Evolutionary conservation across 495 filamentous ascomycete genomes (phyloP).

Genomic region (Hypoxylon perforatum): DNA sequence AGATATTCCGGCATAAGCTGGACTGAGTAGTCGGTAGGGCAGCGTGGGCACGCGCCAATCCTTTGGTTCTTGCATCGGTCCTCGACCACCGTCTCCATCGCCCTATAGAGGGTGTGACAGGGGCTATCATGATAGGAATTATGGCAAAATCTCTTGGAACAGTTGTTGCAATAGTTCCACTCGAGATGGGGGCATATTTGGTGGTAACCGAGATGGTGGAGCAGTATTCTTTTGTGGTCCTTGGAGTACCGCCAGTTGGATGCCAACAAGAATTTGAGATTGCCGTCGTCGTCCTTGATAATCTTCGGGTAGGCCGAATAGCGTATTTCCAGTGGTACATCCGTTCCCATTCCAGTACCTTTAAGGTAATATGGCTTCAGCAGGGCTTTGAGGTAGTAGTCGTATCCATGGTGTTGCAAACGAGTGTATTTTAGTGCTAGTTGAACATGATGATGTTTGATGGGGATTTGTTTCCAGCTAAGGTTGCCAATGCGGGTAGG

Average conservation of each 20-base stretch:
- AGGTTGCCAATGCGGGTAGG: neutral
- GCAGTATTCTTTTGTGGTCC: neutral
- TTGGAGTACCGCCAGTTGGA: slow-evolving; percentile 5
- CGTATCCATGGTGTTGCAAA: neutral
- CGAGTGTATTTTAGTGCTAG: slow-evolving; percentile 30
- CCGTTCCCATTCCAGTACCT: neutral
- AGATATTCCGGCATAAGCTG: neutral
- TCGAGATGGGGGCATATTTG: slow-evolving; percentile 19
- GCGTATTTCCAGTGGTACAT: neutral
- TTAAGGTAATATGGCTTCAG: neutral
- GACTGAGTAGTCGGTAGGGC: slow-evolving; percentile 18
- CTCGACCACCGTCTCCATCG: neutral
- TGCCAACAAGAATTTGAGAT: slow-evolving; percentile 6
- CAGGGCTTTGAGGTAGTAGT: neutral
- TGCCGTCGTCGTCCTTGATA: neutral
- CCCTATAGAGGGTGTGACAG: neutral
- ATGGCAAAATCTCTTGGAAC: too few species aligned
- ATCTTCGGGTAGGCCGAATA: slow-evolving; percentile 13
- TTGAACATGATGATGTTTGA: slow-evolving; percentile 24
- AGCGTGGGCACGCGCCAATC: slow-evolving; percentile 7
- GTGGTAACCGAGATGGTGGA: slow-evolving; percentile 5
- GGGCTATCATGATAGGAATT: too few species aligned
- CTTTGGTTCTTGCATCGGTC: neutral
- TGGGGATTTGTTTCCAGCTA: neutral
- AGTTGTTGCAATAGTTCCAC: too few species aligned